These are phyloP conservation scores for Simplicillium aogashimaense DNA, from an alignment of 2,329 filamentous ascomycete genomes.

Conservation along the genomic window DNA sequence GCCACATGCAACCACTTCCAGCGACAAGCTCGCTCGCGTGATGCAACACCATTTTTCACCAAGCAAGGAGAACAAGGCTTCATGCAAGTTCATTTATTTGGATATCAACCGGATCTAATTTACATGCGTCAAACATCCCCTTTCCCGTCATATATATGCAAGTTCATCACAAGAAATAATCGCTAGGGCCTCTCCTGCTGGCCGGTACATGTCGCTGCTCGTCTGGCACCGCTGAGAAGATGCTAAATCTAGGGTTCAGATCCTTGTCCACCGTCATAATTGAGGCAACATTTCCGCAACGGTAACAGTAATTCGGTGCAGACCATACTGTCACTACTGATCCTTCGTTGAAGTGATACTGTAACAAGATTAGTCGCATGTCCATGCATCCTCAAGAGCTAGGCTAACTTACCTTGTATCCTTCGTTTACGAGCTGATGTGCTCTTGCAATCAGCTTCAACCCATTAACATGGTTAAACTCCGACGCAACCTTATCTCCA, in stretches of 20 bases:
- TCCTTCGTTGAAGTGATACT: slow-evolving; percentile 92
- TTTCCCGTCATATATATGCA: slow-evolving; percentile 12
- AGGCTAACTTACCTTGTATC: slow-evolving; percentile 65
- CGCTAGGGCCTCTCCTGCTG: slow-evolving; percentile 54
- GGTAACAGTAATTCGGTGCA: slow-evolving; percentile 89
- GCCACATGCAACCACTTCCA: too few relatives aligned
- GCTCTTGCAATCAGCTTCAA: slow-evolving; percentile 92
- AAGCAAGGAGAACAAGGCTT: neutral
- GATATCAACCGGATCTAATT: slow-evolving; percentile 28
- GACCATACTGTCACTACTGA: slow-evolving; percentile 98
- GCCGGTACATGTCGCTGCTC: slow-evolving; percentile 72
- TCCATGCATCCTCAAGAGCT: neutral
- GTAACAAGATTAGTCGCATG: neutral
- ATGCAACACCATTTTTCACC: neutral
- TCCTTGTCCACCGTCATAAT: slow-evolving; percentile 88
- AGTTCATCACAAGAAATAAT: slow-evolving; percentile 54
- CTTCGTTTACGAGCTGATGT: slow-evolving; percentile 97
- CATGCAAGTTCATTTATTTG: slow-evolving; percentile 16
- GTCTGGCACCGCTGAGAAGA: slow-evolving; percentile 83
- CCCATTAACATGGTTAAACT: slow-evolving; percentile 94
- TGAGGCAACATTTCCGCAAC: slow-evolving; percentile 92
- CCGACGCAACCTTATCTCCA: slow-evolving; percentile 92
- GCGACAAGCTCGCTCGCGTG: too few relatives aligned
- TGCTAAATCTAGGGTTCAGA: slow-evolving; percentile 82
- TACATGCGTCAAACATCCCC: slow-evolving; percentile 24